phyloP scores from a whole-genome alignment of 2,329 filamentous ascomycete species.

The Botrytis medusae region DNA sequence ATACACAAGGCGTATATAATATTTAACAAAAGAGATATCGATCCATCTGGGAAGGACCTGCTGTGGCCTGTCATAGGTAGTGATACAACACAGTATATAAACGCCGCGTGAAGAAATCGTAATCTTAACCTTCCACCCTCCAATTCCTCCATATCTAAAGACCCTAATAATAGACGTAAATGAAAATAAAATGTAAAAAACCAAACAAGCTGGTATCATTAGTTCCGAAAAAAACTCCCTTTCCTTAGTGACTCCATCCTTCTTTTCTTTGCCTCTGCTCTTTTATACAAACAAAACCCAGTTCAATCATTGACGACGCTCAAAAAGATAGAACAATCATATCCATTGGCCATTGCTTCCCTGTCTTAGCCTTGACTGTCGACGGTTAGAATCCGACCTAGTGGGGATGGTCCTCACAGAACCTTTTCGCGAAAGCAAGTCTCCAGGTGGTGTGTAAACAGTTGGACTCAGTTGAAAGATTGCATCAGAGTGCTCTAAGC shows the following conservation, averaged over 20 bases:
- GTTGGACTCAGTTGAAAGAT: slow-evolving; percentile 47
- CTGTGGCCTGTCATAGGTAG: background rate
- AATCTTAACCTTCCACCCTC: background rate
- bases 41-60: background rate
- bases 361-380: background rate
- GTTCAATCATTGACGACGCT: background rate
- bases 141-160: background rate
- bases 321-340: background rate
- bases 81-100: background rate
- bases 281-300: background rate
- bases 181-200: background rate
- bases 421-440: slow-evolving; percentile 20
- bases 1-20: background rate
- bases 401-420: background rate
- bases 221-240: background rate
- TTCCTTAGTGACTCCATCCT: background rate
- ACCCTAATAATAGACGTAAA: background rate
- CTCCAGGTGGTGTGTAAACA: slow-evolving; percentile 46
- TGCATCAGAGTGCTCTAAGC: slow-evolving; percentile 35
- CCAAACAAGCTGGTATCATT: slow-evolving; percentile 1
- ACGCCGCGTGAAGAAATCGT: background rate
- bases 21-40: background rate
- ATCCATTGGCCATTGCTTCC: background rate
- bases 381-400: background rate
- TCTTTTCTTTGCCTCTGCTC: too few relatives aligned